Conservation (phyloP, 352 stramenopile genomes). For the Halophytophthora batemanensis region DNA sequence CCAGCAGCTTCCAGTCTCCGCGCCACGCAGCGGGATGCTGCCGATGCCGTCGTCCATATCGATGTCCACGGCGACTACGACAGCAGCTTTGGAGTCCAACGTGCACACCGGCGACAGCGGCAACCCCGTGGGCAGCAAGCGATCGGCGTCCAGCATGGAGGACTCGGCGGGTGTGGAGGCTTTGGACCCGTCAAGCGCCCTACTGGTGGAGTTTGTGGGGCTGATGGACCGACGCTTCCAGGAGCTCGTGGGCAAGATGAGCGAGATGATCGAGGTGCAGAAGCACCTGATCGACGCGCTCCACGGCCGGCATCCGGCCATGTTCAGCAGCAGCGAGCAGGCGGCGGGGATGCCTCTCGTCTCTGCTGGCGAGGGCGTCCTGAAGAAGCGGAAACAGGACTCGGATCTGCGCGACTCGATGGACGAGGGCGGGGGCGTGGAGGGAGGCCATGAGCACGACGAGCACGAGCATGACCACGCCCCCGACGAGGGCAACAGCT, state of each 20-base stretch:
- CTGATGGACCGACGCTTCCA: constrained; percentile 72
- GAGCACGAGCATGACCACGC: too few relatives aligned
- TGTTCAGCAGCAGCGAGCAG: constrained; percentile 17
- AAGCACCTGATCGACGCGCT: constrained; percentile 63
- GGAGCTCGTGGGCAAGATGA: constrained; percentile 72
- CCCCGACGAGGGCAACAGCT: too few relatives aligned
- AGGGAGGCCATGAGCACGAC: not conserved
- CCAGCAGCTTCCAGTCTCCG: not conserved
- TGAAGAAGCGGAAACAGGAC: constrained; percentile 46
- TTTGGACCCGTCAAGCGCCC: constrained; percentile 30
- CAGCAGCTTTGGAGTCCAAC: not conserved
- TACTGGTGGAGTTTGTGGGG: constrained; percentile 54
- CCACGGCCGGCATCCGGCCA: constrained; percentile 29
- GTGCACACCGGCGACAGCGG: constrained; percentile 13
- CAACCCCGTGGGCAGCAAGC: constrained; percentile 13
- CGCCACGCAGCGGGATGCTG: not conserved
- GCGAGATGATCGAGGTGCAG: constrained; percentile 73
- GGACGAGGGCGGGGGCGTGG: constrained; percentile 2
- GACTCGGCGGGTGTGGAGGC: constrained; percentile 1
- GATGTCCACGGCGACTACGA: not conserved
- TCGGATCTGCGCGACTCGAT: constrained; percentile 4
- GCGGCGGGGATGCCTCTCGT: constrained; percentile 28
- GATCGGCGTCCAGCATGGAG: constrained; percentile 25
- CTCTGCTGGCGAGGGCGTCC: constrained; percentile 29
- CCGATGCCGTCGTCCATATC: not conserved